phyloP scores from a whole-genome alignment of 2,329 filamentous ascomycete species.

The Ceratocystis albifundus region DNA sequence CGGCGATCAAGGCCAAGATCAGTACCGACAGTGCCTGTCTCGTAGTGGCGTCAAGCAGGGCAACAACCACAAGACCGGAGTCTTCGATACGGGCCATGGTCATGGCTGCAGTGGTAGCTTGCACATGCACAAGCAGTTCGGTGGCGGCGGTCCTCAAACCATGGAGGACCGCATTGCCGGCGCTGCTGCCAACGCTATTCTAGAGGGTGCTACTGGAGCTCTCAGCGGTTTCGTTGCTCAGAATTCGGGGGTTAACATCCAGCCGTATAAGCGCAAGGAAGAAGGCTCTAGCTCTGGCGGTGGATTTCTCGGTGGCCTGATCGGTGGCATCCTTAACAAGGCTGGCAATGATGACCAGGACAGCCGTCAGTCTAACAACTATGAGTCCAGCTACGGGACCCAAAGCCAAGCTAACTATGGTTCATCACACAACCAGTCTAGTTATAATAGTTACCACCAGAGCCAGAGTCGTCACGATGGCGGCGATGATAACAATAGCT shows the following conservation, averaged over 20 bases:
- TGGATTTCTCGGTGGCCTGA: slow-evolving; percentile 55
- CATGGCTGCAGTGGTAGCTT: slow-evolving; percentile 74
- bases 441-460: slow-evolving; percentile 50
- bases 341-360: slow-evolving; percentile 35
- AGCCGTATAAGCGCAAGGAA: slow-evolving; percentile 31
- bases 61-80: slow-evolving; percentile 76
- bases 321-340: slow-evolving; percentile 49
- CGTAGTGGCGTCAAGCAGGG: slow-evolving; percentile 65
- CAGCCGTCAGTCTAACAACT: slow-evolving; percentile 46
- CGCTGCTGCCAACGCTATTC: slow-evolving; percentile 45
- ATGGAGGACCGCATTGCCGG: slow-evolving; percentile 46
- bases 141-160: slow-evolving; percentile 34
- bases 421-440: slow-evolving; percentile 47
- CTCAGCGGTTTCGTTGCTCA: slow-evolving; percentile 38
- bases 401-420: slow-evolving; percentile 48
- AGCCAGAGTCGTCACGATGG: slow-evolving; percentile 49
- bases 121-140: slow-evolving; percentile 58
- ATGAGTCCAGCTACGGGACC: slow-evolving; percentile 44
- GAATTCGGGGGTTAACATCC: slow-evolving; percentile 36
- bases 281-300: slow-evolving; percentile 51
- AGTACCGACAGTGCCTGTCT: slow-evolving; percentile 63
- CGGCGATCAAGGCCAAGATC: slow-evolving; percentile 48
- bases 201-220: slow-evolving; percentile 46
- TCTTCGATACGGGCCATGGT: slow-evolving; percentile 71
- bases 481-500: slow-evolving; percentile 4